A percentile compares a stretch with the other conserved stretches of the same genome.
Conservation (phyloP, 495 filamentous ascomycete species). For the Xylaria scruposa region DNA sequence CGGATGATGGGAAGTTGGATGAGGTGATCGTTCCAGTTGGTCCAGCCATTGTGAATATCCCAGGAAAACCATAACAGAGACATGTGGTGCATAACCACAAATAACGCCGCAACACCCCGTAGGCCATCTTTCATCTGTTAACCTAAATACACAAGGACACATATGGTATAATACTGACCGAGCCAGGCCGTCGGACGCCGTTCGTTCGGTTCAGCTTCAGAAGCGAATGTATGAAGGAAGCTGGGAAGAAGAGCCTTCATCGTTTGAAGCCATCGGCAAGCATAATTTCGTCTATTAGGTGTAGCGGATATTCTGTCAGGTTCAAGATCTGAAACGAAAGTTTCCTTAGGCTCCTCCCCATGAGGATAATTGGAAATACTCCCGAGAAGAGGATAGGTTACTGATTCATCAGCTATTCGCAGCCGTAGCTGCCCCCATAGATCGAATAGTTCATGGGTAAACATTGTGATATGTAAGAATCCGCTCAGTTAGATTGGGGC, state of each 20-base stretch:
- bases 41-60: conserved; percentile 35
- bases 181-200: conserved; percentile 26
- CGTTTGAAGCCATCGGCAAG: conserved; percentile 13
- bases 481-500: background rate
- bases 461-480: background rate
- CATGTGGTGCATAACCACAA: conserved; percentile 57
- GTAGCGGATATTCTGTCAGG: background rate
- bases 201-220: background rate
- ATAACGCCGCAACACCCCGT: conserved; percentile 53
- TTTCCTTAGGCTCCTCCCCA: conserved; percentile 14
- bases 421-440: background rate
- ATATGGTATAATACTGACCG: conserved; percentile 14
- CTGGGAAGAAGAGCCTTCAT: conserved; percentile 19
- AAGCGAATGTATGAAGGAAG: conserved; percentile 8
- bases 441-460: background rate
- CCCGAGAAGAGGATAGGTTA: conserved; percentile 5
- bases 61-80: conserved; percentile 44
- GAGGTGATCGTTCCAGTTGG: conserved; percentile 47
- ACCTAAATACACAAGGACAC: background rate
- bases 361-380: background rate
- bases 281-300: background rate
- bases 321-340: background rate
- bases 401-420: background rate
- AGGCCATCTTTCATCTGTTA: conserved; percentile 45
- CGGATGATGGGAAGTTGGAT: conserved; percentile 47